phyloP scores from a whole-genome alignment of 306 rosid species.

The Vigna angularis region DNA sequence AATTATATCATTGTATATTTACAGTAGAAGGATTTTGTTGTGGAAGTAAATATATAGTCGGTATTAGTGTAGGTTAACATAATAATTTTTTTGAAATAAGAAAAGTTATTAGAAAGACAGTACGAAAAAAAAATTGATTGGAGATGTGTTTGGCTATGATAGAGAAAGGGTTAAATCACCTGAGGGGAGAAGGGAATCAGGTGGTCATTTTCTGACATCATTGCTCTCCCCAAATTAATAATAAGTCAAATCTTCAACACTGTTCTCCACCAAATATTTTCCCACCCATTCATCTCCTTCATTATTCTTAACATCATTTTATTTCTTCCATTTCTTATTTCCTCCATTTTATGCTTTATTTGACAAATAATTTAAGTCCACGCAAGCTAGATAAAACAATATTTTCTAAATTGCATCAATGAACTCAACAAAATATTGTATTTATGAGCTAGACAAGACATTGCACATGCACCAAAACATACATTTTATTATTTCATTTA shows the following conservation, averaged over 20 bases:
- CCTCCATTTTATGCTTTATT: conserved; percentile 8
- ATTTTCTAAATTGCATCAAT: neutral
- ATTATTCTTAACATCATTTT: neutral
- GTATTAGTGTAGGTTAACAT: neutral
- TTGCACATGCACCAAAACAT: too few relatives aligned
- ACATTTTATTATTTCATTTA: neutral
- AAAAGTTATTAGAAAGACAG: neutral
- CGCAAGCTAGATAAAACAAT: neutral
- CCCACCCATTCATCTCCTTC: neutral
- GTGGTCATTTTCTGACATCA: conserved; percentile 29
- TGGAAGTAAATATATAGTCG: neutral
- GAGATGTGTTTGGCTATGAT: neutral
- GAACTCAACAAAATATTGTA: neutral
- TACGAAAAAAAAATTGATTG: neutral
- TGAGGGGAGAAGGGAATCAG: neutral
- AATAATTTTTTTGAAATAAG: neutral
- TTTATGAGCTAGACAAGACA: neutral
- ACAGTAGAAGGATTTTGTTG: neutral
- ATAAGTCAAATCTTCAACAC: conserved; percentile 5
- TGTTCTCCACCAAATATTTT: neutral
- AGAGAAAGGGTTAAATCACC: conserved; percentile 13
- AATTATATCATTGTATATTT: too few relatives aligned
- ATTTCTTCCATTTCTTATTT: conserved; percentile 10
- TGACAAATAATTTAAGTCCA: conserved; percentile 10
- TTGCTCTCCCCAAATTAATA: conserved; percentile 23